Percentiles rank a stretch among this genome's conserved stretches.
Evolutionary conservation across 768 basidiomycete species (phyloP).

Genomic region (Rubroboletus satanas): DNA sequence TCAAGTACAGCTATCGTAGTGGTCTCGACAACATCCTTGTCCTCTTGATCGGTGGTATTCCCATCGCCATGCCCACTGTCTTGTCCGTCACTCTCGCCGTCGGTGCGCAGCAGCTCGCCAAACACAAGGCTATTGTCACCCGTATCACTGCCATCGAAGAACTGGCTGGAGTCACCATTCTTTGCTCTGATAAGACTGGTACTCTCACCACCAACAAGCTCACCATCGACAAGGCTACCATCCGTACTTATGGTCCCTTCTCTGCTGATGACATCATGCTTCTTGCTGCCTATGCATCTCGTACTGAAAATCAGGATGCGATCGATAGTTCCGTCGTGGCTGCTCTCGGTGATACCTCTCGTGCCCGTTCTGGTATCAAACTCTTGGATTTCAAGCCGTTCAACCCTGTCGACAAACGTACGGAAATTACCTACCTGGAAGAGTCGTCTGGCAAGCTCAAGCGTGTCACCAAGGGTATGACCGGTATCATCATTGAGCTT

Average conservation of each 20-base stretch:
- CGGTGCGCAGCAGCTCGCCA: slow-evolving; percentile 97
- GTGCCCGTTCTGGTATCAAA: slow-evolving; percentile 89
- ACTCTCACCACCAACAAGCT: slow-evolving; percentile 99
- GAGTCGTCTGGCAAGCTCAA: slow-evolving; percentile 93
- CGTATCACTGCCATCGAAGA: slow-evolving; percentile 99
- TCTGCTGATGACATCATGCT: slow-evolving; percentile 88
- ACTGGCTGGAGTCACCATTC: slow-evolving; percentile 95
- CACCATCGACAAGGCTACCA: slow-evolving; percentile 90
- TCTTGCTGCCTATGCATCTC: slow-evolving; percentile 92
- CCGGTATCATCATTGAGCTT: slow-evolving; percentile 95
- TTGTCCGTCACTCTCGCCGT: slow-evolving; percentile 97
- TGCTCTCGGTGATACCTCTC: slow-evolving; percentile 65
- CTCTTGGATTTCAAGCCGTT: slow-evolving; percentile 99
- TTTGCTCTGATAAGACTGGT: slow-evolving; percentile 99
- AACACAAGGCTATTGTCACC: slow-evolving; percentile 99
- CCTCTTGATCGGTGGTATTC: slow-evolving; percentile 98
- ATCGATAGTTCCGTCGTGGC: slow-evolving; percentile 86
- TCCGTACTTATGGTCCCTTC: slow-evolving; percentile 88
- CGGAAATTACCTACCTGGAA: slow-evolving; percentile 96
- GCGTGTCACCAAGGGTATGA: slow-evolving; percentile 99
- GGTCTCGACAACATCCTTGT: slow-evolving; percentile 98
- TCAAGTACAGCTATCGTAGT: slow-evolving; percentile 85
- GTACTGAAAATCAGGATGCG: slow-evolving; percentile 98
- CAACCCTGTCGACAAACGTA: slow-evolving; percentile 99
- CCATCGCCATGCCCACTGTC: slow-evolving; percentile 99